phyloP scores from a whole-genome alignment of 768 basidiomycete species.

The Hydnomerulius pinastri region DNA sequence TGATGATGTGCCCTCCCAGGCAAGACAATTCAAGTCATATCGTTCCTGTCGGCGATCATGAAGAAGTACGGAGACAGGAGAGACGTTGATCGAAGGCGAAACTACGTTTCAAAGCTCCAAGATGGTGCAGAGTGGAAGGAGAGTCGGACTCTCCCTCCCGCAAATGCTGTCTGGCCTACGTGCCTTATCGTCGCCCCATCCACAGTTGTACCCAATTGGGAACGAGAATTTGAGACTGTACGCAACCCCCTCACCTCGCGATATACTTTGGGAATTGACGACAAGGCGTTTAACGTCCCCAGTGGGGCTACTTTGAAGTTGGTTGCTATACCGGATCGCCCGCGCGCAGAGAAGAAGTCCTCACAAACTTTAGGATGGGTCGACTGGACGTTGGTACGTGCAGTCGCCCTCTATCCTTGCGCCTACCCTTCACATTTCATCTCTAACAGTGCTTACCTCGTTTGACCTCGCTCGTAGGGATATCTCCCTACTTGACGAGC shows the following conservation, averaged over 20 bases:
- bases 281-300: too few relatives aligned
- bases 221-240: slow-evolving; percentile 83
- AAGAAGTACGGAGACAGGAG: slow-evolving; percentile 64
- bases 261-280: background rate
- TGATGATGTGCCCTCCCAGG: slow-evolving; percentile 35
- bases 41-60: slow-evolving; percentile 92
- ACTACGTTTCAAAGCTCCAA: slow-evolving; percentile 67
- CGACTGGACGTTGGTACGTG: slow-evolving; percentile 79
- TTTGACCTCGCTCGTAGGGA: slow-evolving; percentile 75
- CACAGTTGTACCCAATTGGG: slow-evolving; percentile 87
- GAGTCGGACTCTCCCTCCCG: slow-evolving; percentile 55
- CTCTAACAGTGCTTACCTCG: slow-evolving; percentile 68
- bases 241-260: slow-evolving; percentile 15
- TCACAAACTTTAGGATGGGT: slow-evolving; percentile 78
- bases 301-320: slow-evolving; percentile 97
- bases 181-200: slow-evolving; percentile 86
- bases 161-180: slow-evolving; percentile 81
- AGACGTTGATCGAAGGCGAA: slow-evolving; percentile 67
- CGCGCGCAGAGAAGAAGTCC: slow-evolving; percentile 54
- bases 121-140: slow-evolving; percentile 57
- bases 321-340: slow-evolving; percentile 62
- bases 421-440: background rate
- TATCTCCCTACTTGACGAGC: slow-evolving; percentile 65
- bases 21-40: slow-evolving; percentile 96
- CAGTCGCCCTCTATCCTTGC: background rate